These are phyloP conservation scores for Adiantum capillusveneris DNA, from an alignment of 75 land plant genomes.

Conservation along the genomic window DNA sequence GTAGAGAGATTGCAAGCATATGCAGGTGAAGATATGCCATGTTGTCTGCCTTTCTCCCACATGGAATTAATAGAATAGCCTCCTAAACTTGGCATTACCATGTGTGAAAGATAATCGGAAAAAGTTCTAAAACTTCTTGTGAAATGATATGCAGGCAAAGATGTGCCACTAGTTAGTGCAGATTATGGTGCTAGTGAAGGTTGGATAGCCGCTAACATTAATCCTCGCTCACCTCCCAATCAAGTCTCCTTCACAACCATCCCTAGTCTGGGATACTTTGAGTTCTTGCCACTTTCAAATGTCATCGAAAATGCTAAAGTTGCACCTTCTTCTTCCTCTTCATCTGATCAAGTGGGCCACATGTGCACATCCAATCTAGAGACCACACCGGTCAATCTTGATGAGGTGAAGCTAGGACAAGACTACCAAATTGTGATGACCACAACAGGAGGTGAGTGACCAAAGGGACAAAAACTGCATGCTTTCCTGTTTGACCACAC, in stretches of 20 bases:
- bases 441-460: slow-evolving; percentile 40
- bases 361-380: too few relatives aligned
- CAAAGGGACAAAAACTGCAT: too few relatives aligned
- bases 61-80: slow-evolving; percentile 38
- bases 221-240: slow-evolving; percentile 41
- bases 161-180: slow-evolving; percentile 39
- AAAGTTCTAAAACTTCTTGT: too few relatives aligned
- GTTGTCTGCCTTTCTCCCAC: too few relatives aligned
- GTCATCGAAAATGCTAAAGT: slow-evolving; percentile 1
- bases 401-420: slow-evolving; percentile 38
- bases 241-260: slow-evolving; percentile 37
- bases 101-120: slow-evolving; percentile 5
- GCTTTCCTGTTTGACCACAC: too few relatives aligned
- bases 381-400: slow-evolving; percentile 28
- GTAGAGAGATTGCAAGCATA: slow-evolving; percentile 45
- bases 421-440: slow-evolving; percentile 53
- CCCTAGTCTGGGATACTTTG: slow-evolving; percentile 58
- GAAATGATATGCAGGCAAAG: too few relatives aligned
- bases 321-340: neutral
- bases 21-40: too few relatives aligned
- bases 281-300: slow-evolving; percentile 58
- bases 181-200: slow-evolving; percentile 72
- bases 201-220: slow-evolving; percentile 49
- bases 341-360: slow-evolving; percentile 14
- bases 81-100: slow-evolving; percentile 48